These are phyloP conservation scores for Malassezia furfur DNA, from an alignment of 1,284 basidiomycete species.

Conservation along the genomic window DNA sequence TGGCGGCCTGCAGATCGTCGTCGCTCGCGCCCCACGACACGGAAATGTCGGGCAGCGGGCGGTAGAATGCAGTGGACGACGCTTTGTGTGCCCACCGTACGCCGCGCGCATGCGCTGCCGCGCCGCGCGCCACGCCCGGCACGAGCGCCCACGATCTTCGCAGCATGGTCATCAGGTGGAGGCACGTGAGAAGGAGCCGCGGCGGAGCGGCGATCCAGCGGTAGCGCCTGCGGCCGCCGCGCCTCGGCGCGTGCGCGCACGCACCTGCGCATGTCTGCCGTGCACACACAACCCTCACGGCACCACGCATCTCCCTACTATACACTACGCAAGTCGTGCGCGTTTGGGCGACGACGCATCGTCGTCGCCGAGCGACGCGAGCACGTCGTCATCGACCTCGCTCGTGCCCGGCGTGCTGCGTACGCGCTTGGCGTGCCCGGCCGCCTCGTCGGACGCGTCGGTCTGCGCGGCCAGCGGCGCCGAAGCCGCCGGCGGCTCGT, in stretches of 20 bases:
- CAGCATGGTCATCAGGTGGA: neutral
- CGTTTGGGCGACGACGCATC: neutral
- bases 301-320: neutral
- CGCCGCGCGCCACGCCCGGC: too few species aligned
- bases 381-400: neutral
- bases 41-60: conserved; percentile 9
- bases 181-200: neutral
- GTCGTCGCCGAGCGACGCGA: neutral
- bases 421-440: neutral
- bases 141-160: too few species aligned
- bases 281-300: too few species aligned
- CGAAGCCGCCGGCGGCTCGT: neutral
- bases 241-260: too few species aligned
- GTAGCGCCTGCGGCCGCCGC: too few species aligned
- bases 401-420: neutral
- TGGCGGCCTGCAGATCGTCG: conserved; percentile 9
- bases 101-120: too few species aligned
- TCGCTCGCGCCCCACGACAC: conserved; percentile 8
- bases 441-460: neutral
- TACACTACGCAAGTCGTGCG: neutral
- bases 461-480: neutral
- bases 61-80: neutral
- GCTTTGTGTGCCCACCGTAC: neutral
- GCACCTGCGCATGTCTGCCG: too few species aligned
- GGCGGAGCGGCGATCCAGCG: too few species aligned